Evolutionary conservation across 202 grass and related monocot species (phyloP), one percentile per base, ranked within the genome.

Genomic region (Bolboschoenoplectus hybrid): DNA sequence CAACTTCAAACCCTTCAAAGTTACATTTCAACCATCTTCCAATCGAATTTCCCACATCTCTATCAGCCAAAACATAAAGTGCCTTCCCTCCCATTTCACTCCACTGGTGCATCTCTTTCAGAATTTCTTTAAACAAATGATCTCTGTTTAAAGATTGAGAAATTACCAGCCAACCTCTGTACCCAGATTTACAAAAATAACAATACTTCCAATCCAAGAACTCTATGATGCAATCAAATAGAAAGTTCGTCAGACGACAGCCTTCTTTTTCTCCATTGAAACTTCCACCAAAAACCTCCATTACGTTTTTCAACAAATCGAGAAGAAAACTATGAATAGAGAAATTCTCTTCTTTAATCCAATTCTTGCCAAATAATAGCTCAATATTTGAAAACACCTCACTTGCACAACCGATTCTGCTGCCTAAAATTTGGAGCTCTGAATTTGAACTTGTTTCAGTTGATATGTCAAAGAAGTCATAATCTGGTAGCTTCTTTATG

Each of bases 171-270:
- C 88, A 97, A 43, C 53, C 84, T 57, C 85, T 89, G 63, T 90
- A 97, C 44, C 89, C 93, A 0, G 90, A 92, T 77, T 91, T 99
- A 36, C 90, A 93, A 1, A 92, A 89, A 13, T 89, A 44, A 9
- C 87, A 13, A 62, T 91, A 97, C 58, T 88, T 99, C 0, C 49
- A 85, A 85, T 97, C 88, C 71, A 99, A 71, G 13, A 83, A 94
- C 19, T 99, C 90, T 1, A 94, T 79, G 14, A 99, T 91, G 85
- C 92, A 96, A 85, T 99, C 90, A 16, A 97, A 94, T 17, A 96
- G 26, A 80, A 96, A 91, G 63, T 89, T 91, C 26, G 83, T 89
- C 2, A 85, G 85, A 11, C 85, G 73, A 80, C 81, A 89, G 6
- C 69, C 85, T 74, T 88, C 78, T 39, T 91, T 89, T 35, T 88